A percentile compares a stretch with the other conserved stretches of the same genome.
Evolutionary conservation across 208 protist genomes (phyloP).

Genomic region (Crithidia mellificae): DNA sequence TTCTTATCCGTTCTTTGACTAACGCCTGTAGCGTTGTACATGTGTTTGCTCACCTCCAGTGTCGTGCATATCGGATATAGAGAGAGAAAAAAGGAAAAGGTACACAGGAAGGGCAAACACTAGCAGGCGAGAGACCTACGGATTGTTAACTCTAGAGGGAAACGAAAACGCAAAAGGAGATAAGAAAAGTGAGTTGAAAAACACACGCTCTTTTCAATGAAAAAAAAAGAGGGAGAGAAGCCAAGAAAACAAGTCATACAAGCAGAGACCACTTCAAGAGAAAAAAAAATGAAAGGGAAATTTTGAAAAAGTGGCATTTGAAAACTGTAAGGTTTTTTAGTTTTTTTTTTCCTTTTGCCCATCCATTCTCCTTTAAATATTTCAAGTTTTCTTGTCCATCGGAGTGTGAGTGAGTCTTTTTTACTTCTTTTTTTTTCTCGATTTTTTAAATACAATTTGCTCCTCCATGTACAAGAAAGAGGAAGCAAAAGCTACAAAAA

Average conservation of each 20-base stretch:
- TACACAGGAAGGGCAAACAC: slow-evolving; percentile 11
- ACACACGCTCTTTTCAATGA: slow-evolving; percentile 23
- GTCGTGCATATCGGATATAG: not conserved
- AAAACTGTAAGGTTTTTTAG: no score
- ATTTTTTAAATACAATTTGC: slow-evolving; percentile 1
- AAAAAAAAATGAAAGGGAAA: slow-evolving; percentile 2
- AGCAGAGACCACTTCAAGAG: no score
- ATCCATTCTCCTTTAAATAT: no score
- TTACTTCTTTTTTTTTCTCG: not conserved
- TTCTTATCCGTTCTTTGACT: no score
- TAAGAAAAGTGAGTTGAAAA: slow-evolving; percentile 16
- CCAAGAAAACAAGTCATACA: no score
- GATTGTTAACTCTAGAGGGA: not conserved
- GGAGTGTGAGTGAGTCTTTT: no score
- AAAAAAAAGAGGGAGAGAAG: slow-evolving; percentile 2
- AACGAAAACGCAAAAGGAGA: slow-evolving; percentile 24
- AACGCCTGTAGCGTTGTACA: no score
- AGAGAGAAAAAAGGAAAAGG: slow-evolving; percentile 6
- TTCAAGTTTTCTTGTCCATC: no score
- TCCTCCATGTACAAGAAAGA: slow-evolving; percentile 3
- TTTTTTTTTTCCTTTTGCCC: no score
- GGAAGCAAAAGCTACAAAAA: not conserved
- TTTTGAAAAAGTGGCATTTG: not conserved
- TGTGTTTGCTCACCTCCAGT: no score
- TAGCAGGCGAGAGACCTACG: not conserved